phyloP scores from a whole-genome alignment of 495 filamentous ascomycete genomes.

The Neurospora sp. region DNA sequence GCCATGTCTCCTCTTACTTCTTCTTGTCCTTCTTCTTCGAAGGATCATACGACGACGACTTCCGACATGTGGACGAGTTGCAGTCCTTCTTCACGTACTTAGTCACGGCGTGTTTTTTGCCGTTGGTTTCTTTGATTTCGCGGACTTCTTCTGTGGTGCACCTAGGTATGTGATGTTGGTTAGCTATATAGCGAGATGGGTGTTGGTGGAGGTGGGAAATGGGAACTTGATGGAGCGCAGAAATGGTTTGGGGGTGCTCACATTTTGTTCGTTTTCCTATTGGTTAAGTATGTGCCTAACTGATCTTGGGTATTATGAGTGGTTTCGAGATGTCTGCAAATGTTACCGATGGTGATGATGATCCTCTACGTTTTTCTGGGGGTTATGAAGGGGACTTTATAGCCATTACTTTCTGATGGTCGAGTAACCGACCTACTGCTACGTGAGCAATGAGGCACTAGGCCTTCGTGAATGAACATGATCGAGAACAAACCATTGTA shows the following conservation, averaged over 20 bases:
- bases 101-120: not conserved
- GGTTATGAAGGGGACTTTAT: not conserved
- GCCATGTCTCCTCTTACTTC: too few species aligned
- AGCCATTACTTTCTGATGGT: not conserved
- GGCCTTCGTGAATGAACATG: not conserved
- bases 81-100: not conserved
- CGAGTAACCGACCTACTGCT: not conserved
- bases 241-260: too few species aligned
- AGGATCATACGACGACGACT: not conserved
- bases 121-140: not conserved
- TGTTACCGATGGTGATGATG: too few species aligned
- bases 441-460: not conserved
- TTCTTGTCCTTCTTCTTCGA: not conserved
- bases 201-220: too few species aligned
- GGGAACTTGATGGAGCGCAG: too few species aligned
- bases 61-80: not conserved
- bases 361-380: too few species aligned
- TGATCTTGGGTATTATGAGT: too few species aligned
- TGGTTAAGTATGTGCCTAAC: too few species aligned
- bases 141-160: not conserved
- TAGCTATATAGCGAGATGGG: not conserved
- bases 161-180: not conserved
- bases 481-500: not conserved
- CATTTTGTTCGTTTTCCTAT: too few species aligned
- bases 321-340: rapidly evolving